phyloP scores from a whole-genome alignment of 23 red algal species.

The Gracilaria domingensis region DNA sequence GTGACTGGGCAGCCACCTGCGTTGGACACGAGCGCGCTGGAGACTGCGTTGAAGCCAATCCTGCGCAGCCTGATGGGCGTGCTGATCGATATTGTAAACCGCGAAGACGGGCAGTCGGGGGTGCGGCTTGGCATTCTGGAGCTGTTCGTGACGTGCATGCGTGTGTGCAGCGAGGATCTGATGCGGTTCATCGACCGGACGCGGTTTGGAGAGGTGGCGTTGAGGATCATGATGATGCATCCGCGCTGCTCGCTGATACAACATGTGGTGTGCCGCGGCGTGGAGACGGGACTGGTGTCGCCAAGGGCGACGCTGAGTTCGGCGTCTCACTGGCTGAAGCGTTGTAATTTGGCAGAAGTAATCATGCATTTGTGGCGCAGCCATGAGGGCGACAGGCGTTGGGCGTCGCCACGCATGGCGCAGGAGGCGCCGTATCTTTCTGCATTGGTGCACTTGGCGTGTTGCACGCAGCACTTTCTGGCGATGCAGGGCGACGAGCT shows the following conservation, averaged over 20 bases:
- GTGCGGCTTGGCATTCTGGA: constrained; percentile 26
- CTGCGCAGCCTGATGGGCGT: constrained; percentile 31
- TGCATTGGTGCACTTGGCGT: constrained; percentile 52
- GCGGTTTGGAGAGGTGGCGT: constrained; percentile 44
- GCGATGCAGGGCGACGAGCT: constrained; percentile 25
- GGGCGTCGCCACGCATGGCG: constrained; percentile 3
- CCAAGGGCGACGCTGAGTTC: background rate
- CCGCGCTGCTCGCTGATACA: constrained; percentile 52
- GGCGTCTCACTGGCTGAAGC: constrained; percentile 40
- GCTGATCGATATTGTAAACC: constrained; percentile 43
- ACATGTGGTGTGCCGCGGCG: constrained; percentile 10
- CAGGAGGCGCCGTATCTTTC: constrained; percentile 27
- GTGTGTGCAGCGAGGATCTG: constrained; percentile 19
- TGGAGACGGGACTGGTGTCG: constrained; percentile 45
- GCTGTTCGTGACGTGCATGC: constrained; percentile 21
- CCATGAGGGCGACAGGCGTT: constrained; percentile 1
- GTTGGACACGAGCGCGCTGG: constrained; percentile 28
- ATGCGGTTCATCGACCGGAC: constrained; percentile 26
- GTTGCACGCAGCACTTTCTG: constrained; percentile 44
- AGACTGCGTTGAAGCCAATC: background rate
- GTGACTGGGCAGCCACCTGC: constrained; percentile 30
- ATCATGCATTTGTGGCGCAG: constrained; percentile 19
- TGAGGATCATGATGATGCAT: constrained; percentile 47
- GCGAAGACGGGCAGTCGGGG: background rate
- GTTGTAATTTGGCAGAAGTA: constrained; percentile 3